These are phyloP conservation scores for Mortierella antarctica DNA, from an alignment of 192 early-diverging fungal genomes.

Conservation along the genomic window DNA sequence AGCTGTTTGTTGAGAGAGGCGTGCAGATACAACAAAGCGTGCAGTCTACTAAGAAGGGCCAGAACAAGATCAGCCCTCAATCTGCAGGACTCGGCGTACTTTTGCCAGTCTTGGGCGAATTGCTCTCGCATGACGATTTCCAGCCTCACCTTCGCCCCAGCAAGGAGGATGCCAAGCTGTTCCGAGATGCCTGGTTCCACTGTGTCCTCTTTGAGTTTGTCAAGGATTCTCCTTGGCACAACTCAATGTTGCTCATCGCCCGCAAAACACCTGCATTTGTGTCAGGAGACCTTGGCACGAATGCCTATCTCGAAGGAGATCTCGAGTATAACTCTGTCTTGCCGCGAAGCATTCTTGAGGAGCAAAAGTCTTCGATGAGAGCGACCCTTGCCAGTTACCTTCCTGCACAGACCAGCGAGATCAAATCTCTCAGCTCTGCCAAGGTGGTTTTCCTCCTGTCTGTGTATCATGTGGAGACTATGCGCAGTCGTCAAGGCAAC, in stretches of 20 bases:
- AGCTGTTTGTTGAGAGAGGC: slow-evolving; percentile 71
- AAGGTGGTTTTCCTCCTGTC: slow-evolving; percentile 85
- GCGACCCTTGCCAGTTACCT: slow-evolving; percentile 67
- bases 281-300: slow-evolving; percentile 64
- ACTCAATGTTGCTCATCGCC: slow-evolving; percentile 77
- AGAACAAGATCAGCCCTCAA: slow-evolving; percentile 58
- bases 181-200: slow-evolving; percentile 94
- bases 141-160: slow-evolving; percentile 64
- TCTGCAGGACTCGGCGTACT: slow-evolving; percentile 65
- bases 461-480: slow-evolving; percentile 85
- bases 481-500: slow-evolving; percentile 75
- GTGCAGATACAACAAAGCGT: slow-evolving; percentile 62
- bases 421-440: slow-evolving; percentile 74
- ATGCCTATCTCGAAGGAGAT: slow-evolving; percentile 88
- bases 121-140: slow-evolving; percentile 70
- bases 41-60: slow-evolving; percentile 54
- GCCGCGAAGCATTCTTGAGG: slow-evolving; percentile 51
- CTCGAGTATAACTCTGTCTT: slow-evolving; percentile 89
- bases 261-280: slow-evolving; percentile 87
- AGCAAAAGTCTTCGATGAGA: slow-evolving; percentile 68
- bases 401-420: slow-evolving; percentile 61
- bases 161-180: slow-evolving; percentile 73
- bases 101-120: slow-evolving; percentile 68
- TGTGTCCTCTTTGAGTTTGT: slow-evolving; percentile 82
- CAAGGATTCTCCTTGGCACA: slow-evolving; percentile 77